These are phyloP conservation scores for Globisporangium okanoganense DNA, from an alignment of 352 stramenopile species.

Conservation along the genomic window DNA sequence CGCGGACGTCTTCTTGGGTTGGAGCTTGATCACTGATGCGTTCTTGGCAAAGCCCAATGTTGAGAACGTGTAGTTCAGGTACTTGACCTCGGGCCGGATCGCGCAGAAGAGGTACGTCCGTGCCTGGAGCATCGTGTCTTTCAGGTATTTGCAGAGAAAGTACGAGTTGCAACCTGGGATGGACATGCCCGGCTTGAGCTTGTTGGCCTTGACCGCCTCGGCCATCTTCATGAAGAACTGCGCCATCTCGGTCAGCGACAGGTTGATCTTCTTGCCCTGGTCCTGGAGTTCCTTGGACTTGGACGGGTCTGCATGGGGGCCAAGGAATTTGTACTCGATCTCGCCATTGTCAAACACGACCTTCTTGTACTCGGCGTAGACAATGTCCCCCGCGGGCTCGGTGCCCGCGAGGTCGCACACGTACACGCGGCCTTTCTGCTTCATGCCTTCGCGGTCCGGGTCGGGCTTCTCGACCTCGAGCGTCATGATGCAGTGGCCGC, in stretches of 20 bases:
- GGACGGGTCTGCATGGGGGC: constrained; percentile 83
- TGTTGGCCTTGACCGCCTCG: constrained; percentile 92
- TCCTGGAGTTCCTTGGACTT: constrained; percentile 95
- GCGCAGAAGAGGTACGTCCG: constrained; percentile 93
- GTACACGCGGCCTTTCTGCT: constrained; percentile 89
- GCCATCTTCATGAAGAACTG: constrained; percentile 98
- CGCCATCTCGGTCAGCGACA: constrained; percentile 94
- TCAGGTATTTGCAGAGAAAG: constrained; percentile 95
- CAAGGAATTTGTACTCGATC: constrained; percentile 91
- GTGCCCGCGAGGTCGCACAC: constrained; percentile 93
- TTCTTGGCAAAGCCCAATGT: constrained; percentile 95
- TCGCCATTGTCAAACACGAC: constrained; percentile 87
- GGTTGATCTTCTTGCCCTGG: constrained; percentile 95
- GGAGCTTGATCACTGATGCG: constrained; percentile 92
- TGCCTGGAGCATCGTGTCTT: constrained; percentile 94
- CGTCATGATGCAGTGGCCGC: constrained; percentile 95
- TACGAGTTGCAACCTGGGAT: constrained; percentile 95
- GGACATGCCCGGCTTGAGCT: constrained; percentile 90
- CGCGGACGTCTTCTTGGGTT: constrained; percentile 92
- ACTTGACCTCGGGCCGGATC: constrained; percentile 92
- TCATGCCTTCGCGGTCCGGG: constrained; percentile 86
- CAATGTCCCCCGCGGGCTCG: constrained; percentile 92
- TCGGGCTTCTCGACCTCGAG: constrained; percentile 93
- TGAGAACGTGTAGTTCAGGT: constrained; percentile 92
- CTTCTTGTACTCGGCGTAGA: constrained; percentile 94